Percentiles rank a stretch among this genome's conserved stretches.
These are phyloP conservation scores for Fusarium begoniae DNA, from an alignment of 2,329 filamentous ascomycete species.

Conservation along the genomic window DNA sequence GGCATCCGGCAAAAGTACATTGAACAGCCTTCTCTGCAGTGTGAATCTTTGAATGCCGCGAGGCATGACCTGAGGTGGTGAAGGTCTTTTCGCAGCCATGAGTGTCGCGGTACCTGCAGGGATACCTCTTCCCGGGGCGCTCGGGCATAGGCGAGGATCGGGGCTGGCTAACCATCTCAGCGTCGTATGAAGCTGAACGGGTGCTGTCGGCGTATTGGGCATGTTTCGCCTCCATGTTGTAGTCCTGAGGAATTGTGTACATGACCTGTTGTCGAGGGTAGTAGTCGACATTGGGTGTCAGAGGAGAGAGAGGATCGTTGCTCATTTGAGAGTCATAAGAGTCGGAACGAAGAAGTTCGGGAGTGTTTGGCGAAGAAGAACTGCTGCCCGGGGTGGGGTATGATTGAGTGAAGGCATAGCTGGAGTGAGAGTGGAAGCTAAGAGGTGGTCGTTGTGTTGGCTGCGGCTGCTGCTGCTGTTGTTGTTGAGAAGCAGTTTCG, in stretches of 20 bases:
- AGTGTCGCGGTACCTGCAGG: constrained; percentile 76
- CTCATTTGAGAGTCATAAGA: constrained; percentile 70
- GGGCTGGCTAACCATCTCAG: constrained; percentile 52
- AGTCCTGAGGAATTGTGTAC: constrained; percentile 50
- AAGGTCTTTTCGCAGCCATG: constrained; percentile 82
- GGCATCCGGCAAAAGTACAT: constrained; percentile 74
- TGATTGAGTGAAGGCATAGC: constrained; percentile 45
- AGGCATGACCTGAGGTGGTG: constrained; percentile 86
- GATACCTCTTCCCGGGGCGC: constrained; percentile 72
- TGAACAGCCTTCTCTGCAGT: constrained; percentile 81
- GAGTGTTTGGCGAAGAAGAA: constrained; percentile 61
- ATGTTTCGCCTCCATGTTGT: constrained; percentile 52
- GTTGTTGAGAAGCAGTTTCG: constrained; percentile 14
- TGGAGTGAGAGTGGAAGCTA: constrained; percentile 50
- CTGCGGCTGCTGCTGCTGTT: neutral
- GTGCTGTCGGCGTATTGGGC: constrained; percentile 55
- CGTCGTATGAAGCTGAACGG: constrained; percentile 61
- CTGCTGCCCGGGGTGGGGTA: constrained; percentile 51
- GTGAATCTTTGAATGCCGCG: constrained; percentile 85
- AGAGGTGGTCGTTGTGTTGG: constrained; percentile 33
- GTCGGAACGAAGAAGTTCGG: constrained; percentile 67
- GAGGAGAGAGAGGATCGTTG: constrained; percentile 63
- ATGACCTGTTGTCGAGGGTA: constrained; percentile 52
- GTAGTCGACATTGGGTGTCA: constrained; percentile 62
- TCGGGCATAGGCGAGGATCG: constrained; percentile 55